Evolutionary conservation across 306 rosid genomes (phyloP).

Genomic region (Lupinus albus): DNA sequence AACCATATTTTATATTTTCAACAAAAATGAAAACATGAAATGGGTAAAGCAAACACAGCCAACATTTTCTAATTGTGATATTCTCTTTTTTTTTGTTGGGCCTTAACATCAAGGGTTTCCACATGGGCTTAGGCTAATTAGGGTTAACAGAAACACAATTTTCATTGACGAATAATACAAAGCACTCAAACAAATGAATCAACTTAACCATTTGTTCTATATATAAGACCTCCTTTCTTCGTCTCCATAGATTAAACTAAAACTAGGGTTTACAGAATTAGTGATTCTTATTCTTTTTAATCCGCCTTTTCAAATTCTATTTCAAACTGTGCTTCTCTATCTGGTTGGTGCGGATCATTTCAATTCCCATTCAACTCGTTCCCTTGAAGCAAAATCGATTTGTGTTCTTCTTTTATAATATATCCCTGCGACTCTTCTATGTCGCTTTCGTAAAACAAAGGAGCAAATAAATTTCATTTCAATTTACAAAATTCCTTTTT

Average conservation of each 20-base stretch:
- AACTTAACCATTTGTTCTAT: conserved; percentile 32
- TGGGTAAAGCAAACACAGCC: too few relatives aligned
- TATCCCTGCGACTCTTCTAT: conserved; percentile 35
- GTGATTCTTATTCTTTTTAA: background rate
- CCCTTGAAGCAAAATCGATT: conserved; percentile 82
- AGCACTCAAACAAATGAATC: too few relatives aligned
- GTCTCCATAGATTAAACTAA: background rate
- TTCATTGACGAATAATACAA: too few relatives aligned
- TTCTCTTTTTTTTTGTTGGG: too few relatives aligned
- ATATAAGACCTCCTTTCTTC: conserved; percentile 1
- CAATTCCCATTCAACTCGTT: conserved; percentile 85
- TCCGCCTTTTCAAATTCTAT: background rate
- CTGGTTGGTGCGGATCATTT: conserved; percentile 82
- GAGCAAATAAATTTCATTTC: conserved; percentile 55
- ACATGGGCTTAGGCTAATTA: too few relatives aligned
- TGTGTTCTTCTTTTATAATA: conserved; percentile 51
- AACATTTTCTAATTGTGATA: too few relatives aligned
- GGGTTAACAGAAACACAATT: too few relatives aligned
- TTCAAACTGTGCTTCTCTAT: conserved; percentile 55
- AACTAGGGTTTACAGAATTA: conserved; percentile 23
- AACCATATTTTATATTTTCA: too few relatives aligned
- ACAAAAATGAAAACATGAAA: too few relatives aligned
- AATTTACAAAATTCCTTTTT: background rate
- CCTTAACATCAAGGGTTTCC: too few relatives aligned
- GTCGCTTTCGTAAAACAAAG: conserved; percentile 38